phyloP scores from a whole-genome alignment of 225 moss, liverwort and hornwort species.

The Bryoerythrophyllum caledonicum region DNA sequence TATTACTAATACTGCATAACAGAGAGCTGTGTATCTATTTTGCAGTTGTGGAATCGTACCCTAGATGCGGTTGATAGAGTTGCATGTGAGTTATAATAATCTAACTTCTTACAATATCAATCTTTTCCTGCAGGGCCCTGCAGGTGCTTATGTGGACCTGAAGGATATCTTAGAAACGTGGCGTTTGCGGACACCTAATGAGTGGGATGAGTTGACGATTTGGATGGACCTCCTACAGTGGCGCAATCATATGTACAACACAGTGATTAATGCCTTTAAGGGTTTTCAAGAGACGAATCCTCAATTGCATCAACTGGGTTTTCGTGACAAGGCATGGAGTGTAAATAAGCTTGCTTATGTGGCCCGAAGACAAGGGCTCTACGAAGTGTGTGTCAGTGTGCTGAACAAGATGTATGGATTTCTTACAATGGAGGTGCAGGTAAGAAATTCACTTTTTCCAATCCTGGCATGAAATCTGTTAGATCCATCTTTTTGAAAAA shows the following conservation, averaged over 20 bases:
- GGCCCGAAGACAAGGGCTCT: conserved; percentile 92
- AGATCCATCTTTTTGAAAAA: not conserved
- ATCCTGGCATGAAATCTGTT: not conserved
- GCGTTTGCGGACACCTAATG: conserved; percentile 95
- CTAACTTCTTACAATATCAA: not conserved
- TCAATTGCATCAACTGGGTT: conserved; percentile 94
- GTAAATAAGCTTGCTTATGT: conserved; percentile 98
- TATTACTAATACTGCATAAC: not conserved
- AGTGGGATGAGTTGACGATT: conserved; percentile 95
- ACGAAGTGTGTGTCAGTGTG: conserved; percentile 94
- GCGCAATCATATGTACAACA: conserved; percentile 99
- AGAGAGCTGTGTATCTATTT: not conserved
- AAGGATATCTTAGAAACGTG: conserved; percentile 99
- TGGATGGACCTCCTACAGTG: conserved; percentile 97
- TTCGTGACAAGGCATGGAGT: conserved; percentile 99
- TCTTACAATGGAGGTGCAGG: conserved; percentile 98
- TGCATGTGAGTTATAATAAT: conserved; percentile 9
- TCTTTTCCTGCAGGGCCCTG: conserved; percentile 61
- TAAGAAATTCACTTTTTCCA: conserved; percentile 30
- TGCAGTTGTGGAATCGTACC: conserved; percentile 10
- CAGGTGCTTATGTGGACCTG: conserved; percentile 88
- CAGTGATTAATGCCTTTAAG: conserved; percentile 90
- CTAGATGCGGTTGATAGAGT: conserved; percentile 16
- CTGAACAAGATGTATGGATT: conserved; percentile 99
- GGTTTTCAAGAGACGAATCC: conserved; percentile 91